Base-by-base conservation (phyloP, 441 rosid species). In the Euphorbia celastroides region DNA sequence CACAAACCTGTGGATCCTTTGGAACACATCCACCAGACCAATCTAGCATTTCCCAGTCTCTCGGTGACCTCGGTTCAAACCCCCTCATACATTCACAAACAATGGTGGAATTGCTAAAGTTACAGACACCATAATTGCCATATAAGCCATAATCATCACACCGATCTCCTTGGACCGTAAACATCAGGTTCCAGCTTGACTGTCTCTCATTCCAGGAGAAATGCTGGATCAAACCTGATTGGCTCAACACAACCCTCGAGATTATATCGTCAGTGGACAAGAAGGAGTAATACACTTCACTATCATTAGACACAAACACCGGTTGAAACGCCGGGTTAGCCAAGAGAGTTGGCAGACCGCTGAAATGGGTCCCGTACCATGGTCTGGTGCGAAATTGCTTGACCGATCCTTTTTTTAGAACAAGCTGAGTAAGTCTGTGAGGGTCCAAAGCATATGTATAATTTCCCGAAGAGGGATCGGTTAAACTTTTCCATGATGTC, bases 321-420 rank as follows among this genome's bases (percentile, higher is more conserved):
- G 85, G 85, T 9, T 51, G 23, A 26, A 88, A 77, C 62, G 77
- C 67, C 36, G 66, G 64, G 2, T 75, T 64, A 5, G 88, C 78
- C 60, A 70, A 22, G 81, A 86, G 83, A 60, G 81, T 84, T 31
- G 87, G 92, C 48, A 85, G 78, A 44, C 88, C 95, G 48, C 95
- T 85, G 71, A 84, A 86, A 44, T 79, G 66, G n/a, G 79, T 8
- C 13, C 95, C 92, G 52, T 83, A 80, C 95, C 95, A 88, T 1
- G 90, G 87, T n/a, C 95, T 92, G 63, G 84, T 82, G 25, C 90
- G 77, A 75, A 77, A 88, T 32, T 7, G 48, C 50, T 17, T 58
- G 2, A 16, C 23, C 23, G 71, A 73, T 36, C 68, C 66, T 42
- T 66, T 75, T 71, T 68, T 67, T n/a, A 89, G 46, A 54, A 81